Conservation (phyloP, 2,329 filamentous ascomycete genomes). For the Ceratocystiopsis sp. region DNA sequence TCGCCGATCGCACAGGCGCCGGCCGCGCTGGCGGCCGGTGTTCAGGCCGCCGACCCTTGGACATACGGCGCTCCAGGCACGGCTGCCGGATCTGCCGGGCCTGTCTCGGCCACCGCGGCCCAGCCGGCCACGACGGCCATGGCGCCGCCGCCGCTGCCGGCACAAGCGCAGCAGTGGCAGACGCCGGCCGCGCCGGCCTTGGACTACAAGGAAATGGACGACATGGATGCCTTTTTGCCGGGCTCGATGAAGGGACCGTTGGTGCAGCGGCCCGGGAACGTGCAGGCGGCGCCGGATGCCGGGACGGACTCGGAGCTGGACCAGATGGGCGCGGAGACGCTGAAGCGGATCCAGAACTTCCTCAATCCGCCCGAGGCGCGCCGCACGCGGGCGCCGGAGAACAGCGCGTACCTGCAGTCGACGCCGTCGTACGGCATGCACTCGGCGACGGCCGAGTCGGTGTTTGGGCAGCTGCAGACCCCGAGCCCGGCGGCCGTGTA, state of each 20-base stretch:
- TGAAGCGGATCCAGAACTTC: constrained; percentile 32
- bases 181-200: background rate
- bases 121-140: background rate
- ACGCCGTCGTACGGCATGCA: constrained; percentile 37
- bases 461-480: constrained; percentile 25
- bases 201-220: constrained; percentile 7
- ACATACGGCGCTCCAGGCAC: too few species aligned
- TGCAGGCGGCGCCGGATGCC: background rate
- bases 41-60: too few species aligned
- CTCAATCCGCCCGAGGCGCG: constrained; percentile 25
- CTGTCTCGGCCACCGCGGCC: background rate
- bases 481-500: constrained; percentile 10
- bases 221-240: constrained; percentile 5
- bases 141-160: background rate
- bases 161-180: background rate
- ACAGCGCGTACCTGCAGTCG: background rate
- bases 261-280: background rate
- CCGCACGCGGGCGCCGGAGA: constrained; percentile 9
- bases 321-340: constrained; percentile 22
- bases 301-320: constrained; percentile 4
- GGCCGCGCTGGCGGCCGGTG: too few species aligned
- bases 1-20: too few species aligned
- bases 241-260: background rate
- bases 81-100: background rate
- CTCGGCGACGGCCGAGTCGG: constrained; percentile 30